phyloP scores from a whole-genome alignment of 129 eudicot genomes.

The Chrysanthemum makinoi region DNA sequence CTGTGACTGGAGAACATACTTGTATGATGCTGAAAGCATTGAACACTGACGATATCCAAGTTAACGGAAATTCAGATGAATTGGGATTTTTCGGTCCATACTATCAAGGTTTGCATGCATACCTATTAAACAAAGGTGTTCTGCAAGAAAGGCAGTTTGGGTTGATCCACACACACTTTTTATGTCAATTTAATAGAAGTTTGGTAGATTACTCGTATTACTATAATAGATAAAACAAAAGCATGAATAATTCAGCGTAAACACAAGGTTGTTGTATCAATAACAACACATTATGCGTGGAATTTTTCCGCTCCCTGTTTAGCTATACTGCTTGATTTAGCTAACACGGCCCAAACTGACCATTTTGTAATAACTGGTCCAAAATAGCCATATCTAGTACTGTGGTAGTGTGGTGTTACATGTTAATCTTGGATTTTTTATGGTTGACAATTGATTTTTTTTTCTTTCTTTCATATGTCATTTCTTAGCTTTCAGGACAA shows the following conservation, averaged over 20 bases:
- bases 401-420: background rate
- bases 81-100: conserved; percentile 69
- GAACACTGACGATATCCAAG: conserved; percentile 67
- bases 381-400: background rate
- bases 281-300: background rate
- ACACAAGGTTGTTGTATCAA: background rate
- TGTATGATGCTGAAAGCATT: conserved; percentile 85
- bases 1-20: conserved; percentile 87
- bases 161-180: too few species aligned
- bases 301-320: background rate
- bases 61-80: conserved; percentile 39
- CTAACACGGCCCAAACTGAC: background rate
- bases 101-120: conserved; percentile 53
- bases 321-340: background rate
- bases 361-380: background rate
- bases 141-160: background rate
- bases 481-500: conserved; percentile 59
- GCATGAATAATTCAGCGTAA: too few species aligned
- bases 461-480: background rate
- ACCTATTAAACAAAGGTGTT: background rate
- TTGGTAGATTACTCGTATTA: too few species aligned
- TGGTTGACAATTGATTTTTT: conserved; percentile 6
- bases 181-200: too few species aligned
- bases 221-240: too few species aligned
- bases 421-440: background rate